phyloP scores from a whole-genome alignment of 2,329 filamentous ascomycete species.

The Fusarium camptoceras region DNA sequence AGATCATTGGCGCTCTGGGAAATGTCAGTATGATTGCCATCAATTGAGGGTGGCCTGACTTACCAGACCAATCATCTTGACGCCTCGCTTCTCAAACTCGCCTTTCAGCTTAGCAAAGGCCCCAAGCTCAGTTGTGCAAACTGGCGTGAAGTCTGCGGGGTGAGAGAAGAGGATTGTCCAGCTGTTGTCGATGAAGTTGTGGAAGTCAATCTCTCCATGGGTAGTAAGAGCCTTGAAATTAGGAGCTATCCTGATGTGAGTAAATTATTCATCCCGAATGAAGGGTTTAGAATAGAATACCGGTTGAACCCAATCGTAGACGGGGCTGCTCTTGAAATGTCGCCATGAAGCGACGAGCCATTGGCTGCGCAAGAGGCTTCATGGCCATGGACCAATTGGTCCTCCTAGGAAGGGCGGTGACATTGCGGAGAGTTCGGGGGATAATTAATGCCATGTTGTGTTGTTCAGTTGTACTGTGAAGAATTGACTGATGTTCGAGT shows the following conservation, averaged over 20 bases:
- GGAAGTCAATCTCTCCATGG: conserved; percentile 8
- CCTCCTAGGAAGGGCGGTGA: not conserved
- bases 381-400: not conserved
- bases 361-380: not conserved
- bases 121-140: not conserved
- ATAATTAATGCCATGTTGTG: not conserved
- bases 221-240: conserved; percentile 12
- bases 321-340: conserved; percentile 2
- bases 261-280: no score
- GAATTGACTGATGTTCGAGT: not conserved
- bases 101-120: not conserved
- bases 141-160: conserved; percentile 4
- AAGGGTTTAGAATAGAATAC: no score
- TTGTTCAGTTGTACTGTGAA: no score
- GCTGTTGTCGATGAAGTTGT: conserved; percentile 5
- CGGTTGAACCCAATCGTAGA: not conserved
- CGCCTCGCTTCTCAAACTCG: not conserved
- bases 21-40: not conserved
- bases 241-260: not conserved
- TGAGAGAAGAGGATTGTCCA: conserved; percentile 8
- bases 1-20: conserved; percentile 7
- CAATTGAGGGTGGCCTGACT: rapidly evolving
- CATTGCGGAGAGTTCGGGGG: not conserved
- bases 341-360: not conserved
- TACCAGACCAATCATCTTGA: conserved; percentile 9